These are phyloP conservation scores for Neurospora sp. DNA, from an alignment of 495 filamentous ascomycete genomes.

Conservation along the genomic window DNA sequence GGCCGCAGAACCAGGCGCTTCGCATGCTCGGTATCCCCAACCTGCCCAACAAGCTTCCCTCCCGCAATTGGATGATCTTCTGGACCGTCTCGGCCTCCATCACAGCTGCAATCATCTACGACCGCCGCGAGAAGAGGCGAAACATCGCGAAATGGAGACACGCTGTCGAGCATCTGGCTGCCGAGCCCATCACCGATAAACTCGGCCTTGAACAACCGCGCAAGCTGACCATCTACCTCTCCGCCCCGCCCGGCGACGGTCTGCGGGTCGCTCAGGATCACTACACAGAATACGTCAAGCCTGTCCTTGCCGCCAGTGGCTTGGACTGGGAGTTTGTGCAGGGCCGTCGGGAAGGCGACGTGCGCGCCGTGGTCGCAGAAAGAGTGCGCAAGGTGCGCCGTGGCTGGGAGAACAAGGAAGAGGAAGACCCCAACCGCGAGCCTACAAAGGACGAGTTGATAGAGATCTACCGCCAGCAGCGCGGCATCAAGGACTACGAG, in stretches of 20 bases:
- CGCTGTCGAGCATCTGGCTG: slow-evolving; percentile 75
- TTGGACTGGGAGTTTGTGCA: slow-evolving; percentile 94
- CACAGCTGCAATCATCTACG: slow-evolving; percentile 70
- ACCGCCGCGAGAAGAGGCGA: slow-evolving; percentile 76
- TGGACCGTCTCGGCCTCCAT: slow-evolving; percentile 67
- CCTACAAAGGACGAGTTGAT: slow-evolving; percentile 46
- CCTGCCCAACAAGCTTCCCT: slow-evolving; percentile 76
- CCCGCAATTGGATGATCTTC: slow-evolving; percentile 97
- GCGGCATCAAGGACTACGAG: slow-evolving; percentile 56
- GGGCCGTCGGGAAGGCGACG: slow-evolving; percentile 77
- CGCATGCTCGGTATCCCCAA: slow-evolving; percentile 76
- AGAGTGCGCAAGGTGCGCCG: slow-evolving; percentile 59
- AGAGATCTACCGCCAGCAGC: slow-evolving; percentile 43
- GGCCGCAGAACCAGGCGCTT: slow-evolving; percentile 54
- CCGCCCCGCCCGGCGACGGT: slow-evolving; percentile 77
- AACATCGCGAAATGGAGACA: slow-evolving; percentile 78
- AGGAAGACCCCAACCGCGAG: slow-evolving; percentile 25
- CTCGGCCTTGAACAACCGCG: slow-evolving; percentile 60
- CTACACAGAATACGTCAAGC: slow-evolving; percentile 93
- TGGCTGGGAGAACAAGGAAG: slow-evolving; percentile 45
- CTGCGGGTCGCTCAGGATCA: slow-evolving; percentile 76
- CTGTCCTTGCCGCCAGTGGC: slow-evolving; percentile 77
- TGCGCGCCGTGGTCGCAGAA: slow-evolving; percentile 73
- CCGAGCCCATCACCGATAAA: slow-evolving; percentile 51
- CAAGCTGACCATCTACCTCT: slow-evolving; percentile 76